Evolutionary conservation across 768 basidiomycete species (phyloP), one percentile per base, ranked within the genome.

Genomic region (Phaffia tasmanica): DNA sequence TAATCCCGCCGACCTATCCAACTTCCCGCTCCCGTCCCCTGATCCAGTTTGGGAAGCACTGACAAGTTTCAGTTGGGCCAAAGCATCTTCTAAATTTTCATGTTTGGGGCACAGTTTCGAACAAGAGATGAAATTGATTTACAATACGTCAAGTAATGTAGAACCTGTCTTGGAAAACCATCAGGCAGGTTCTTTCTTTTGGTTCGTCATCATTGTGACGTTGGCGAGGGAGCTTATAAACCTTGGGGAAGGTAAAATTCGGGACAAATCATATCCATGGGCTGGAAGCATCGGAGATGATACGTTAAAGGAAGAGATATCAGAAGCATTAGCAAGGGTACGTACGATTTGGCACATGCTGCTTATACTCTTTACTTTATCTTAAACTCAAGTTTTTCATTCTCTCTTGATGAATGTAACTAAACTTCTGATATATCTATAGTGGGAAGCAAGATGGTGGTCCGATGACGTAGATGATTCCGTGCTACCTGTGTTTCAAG

Each of bases 11-110:
- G 77, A 78, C 48, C 27, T 78, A 1, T 70, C 73, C 18, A 62
- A 71, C 46, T 57, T 79, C 53, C 78, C 77, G 0, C 71, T 78
- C 0, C 78, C 78, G 8, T 76, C 76, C 3, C 72, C 78, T 3
- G 76, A 77, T 62, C 69, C 73, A 7, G 55, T 78, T 3, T 79
- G 78, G 78, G 71, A 72, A 57, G 78, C 78, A 14, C 69, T 65
- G 1, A 73, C 72, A 5, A 73, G 77, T 5, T 68, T 69, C 11
- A 72, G 72, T 4, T 79, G 78, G 78, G 62, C 69, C 0, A 67
- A 69, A n/a, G 73, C 72, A 3, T 70, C 76, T 16, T 70, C 71
- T 35, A 70, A 59, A 58, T 6, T 65, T 57, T 29, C 61, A 56
- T 32, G 5, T 15, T 19, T 35, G 50, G 23, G 55, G 32, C 47